Base-by-base conservation (phyloP, 306 rosid species). In the Delonix regia region DNA sequence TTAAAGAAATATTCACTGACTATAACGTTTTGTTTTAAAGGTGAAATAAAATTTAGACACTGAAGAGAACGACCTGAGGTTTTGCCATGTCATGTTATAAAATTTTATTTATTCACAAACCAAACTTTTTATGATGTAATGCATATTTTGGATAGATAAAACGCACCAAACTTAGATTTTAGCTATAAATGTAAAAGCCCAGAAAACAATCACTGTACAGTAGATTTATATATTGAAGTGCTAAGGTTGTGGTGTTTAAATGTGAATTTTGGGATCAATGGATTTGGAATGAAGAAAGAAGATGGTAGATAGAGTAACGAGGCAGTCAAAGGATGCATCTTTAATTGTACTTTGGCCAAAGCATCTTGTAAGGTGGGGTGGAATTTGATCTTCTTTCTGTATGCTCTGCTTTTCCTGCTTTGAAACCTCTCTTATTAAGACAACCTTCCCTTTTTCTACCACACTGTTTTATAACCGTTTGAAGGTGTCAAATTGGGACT, bases 301-400 rank as follows among this genome's bases (percentile, higher is more conserved):
- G 47, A 18, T 66, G 52, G 63, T 49, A 67, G 68, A 53, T 41
- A 39, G 82, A 63, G 57, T 45, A 81, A 86, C 81, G 86, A 89
- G 86, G 85, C 83, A 80, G 89, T 85, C 89, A 87, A 87, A 79
- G 93, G 81, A 28, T 87, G 88, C 45, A 86, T 69, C 82, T 84
- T 83, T 83, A 83, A 71, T 68, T 77, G 89, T 83, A 88, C 85
- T 81, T 85, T 85, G 81, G 86, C 78, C 74, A 87, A 80, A 81
- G 89, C 80, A 77, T 77, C 83, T 68, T 34, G 82, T 55, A 36
- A 8, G 82, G 51, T 78, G 11, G 80, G 82, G 47, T 64, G 84
- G 76, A 88, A 81, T 51, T 56, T 69, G 75, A 69, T 48, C 77
- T 84, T 78, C 82, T 77, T 77, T 82, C 6, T 82, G 86, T 80